Evolutionary conservation across 768 basidiomycete genomes (phyloP).

Genomic region (Tulasnella calospora): DNA sequence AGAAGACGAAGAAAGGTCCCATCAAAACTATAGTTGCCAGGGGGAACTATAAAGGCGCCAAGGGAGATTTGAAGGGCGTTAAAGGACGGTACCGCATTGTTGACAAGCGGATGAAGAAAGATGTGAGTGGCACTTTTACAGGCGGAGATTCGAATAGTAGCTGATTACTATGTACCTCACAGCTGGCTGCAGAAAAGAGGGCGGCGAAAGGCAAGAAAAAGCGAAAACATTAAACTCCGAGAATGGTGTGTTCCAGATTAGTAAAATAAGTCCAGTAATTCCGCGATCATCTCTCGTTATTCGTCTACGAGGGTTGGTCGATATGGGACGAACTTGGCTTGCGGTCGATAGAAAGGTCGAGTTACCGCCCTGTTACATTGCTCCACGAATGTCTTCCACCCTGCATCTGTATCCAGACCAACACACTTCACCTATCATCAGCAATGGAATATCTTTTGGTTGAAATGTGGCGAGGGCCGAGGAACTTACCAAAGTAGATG

Average conservation of each 20-base stretch:
- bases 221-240: constrained; percentile 19
- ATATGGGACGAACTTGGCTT: constrained; percentile 9
- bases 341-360: constrained; percentile 17
- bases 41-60: constrained; percentile 80
- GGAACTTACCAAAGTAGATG: not conserved
- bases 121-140: constrained; percentile 46
- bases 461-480: not conserved
- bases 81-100: constrained; percentile 96
- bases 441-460: not conserved
- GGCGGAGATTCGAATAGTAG: constrained; percentile 17
- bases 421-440: not conserved
- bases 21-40: constrained; percentile 88
- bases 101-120: constrained; percentile 89
- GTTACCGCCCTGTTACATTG: not conserved
- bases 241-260: not conserved
- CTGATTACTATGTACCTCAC: constrained; percentile 22
- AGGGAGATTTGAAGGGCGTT: constrained; percentile 91
- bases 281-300: not conserved
- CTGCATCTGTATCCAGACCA: not conserved
- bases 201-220: constrained; percentile 65
- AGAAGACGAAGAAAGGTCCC: constrained; percentile 60
- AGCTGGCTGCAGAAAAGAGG: constrained; percentile 82
- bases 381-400: constrained; percentile 9
- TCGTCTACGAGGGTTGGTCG: not conserved
- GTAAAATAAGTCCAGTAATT: not conserved